A percentile compares a stretch with the other conserved stretches of the same genome.
Evolutionary conservation across 2,329 filamentous ascomycete species (phyloP).

Genomic region (Monilinia vaccinii-corymbosi): DNA sequence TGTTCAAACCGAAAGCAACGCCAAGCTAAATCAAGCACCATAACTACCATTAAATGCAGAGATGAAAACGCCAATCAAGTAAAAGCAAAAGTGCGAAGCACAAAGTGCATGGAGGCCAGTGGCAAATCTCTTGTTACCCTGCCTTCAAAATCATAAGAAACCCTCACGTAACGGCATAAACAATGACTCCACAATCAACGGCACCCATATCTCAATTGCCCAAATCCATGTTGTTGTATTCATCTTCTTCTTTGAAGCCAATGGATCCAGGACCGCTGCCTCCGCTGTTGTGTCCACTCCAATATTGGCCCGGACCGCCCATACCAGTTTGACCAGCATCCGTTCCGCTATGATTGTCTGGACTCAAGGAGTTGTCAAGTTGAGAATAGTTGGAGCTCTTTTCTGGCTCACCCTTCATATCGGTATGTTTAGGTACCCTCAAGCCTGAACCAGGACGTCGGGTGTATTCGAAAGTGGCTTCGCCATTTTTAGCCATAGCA

Average conservation of each 20-base stretch:
- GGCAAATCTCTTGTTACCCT: neutral
- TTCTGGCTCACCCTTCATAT: constrained; percentile 73
- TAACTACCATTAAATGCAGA: constrained; percentile 28
- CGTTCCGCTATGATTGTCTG: constrained; percentile 30
- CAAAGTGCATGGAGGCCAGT: constrained; percentile 12
- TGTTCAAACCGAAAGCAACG: constrained; percentile 16
- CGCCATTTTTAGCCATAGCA: constrained; percentile 73
- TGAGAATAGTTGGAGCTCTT: constrained; percentile 36
- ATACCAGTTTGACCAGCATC: constrained; percentile 26
- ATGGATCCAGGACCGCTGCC: constrained; percentile 56
- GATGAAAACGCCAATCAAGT: constrained; percentile 24
- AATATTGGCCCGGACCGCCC: constrained; percentile 42
- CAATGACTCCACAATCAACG: neutral
- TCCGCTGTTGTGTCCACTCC: constrained; percentile 62
- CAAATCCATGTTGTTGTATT: constrained; percentile 71
- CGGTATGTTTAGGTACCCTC: constrained; percentile 86
- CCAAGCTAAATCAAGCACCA: constrained; percentile 17
- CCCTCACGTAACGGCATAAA: neutral
- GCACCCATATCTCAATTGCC: constrained; percentile 32
- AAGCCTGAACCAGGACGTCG: constrained; percentile 76
- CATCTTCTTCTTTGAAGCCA: constrained; percentile 90
- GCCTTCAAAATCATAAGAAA: neutral
- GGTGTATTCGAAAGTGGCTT: constrained; percentile 68
- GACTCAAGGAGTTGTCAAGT: constrained; percentile 43
- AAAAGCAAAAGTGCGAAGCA: constrained; percentile 19